phyloP scores from a whole-genome alignment of 2,329 filamentous ascomycete genomes.

The Huntiella omanensis region DNA sequence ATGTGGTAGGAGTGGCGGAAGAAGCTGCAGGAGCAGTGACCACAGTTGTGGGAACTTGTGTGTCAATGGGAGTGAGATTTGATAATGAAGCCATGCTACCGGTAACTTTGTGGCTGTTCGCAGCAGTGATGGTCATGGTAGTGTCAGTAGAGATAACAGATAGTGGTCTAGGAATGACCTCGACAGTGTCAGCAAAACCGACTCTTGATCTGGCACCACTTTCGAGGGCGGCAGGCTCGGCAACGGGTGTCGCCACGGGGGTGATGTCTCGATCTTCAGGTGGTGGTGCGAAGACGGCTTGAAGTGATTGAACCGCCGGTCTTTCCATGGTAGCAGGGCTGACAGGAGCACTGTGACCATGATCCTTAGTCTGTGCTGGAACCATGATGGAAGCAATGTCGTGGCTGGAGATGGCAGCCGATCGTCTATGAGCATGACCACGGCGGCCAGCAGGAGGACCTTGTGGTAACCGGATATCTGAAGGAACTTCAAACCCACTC shows the following conservation, averaged over 20 bases:
- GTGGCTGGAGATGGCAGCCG: slow-evolving; percentile 64
- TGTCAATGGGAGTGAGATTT: slow-evolving; percentile 9
- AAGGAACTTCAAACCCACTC: slow-evolving; percentile 33
- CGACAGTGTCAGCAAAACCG: slow-evolving; percentile 67
- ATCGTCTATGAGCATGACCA: slow-evolving; percentile 62
- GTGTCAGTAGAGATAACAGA: slow-evolving; percentile 75
- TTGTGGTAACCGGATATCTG: slow-evolving; percentile 32
- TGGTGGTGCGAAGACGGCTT: neutral
- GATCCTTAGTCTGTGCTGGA: slow-evolving; percentile 23
- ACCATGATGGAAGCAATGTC: slow-evolving; percentile 56
- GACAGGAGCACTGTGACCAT: slow-evolving; percentile 44
- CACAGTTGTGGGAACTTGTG: slow-evolving; percentile 16
- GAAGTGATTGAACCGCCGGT: neutral
- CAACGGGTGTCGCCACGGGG: slow-evolving; percentile 1
- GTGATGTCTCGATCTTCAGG: neutral
- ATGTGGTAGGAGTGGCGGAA: neutral
- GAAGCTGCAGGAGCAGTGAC: neutral
- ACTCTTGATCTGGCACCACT: slow-evolving; percentile 41
- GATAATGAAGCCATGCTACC: slow-evolving; percentile 66
- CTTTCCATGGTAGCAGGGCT: slow-evolving; percentile 33
- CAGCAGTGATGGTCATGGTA: slow-evolving; percentile 54
- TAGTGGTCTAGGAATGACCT: slow-evolving; percentile 65
- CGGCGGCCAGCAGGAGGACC: slow-evolving; percentile 36
- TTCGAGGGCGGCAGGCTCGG: neutral
- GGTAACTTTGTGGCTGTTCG: slow-evolving; percentile 52